A percentile compares a stretch with the other conserved stretches of the same genome.
phyloP scores from a whole-genome alignment of 2,329 filamentous ascomycete species.

The Ambrosiella beaveri region DNA sequence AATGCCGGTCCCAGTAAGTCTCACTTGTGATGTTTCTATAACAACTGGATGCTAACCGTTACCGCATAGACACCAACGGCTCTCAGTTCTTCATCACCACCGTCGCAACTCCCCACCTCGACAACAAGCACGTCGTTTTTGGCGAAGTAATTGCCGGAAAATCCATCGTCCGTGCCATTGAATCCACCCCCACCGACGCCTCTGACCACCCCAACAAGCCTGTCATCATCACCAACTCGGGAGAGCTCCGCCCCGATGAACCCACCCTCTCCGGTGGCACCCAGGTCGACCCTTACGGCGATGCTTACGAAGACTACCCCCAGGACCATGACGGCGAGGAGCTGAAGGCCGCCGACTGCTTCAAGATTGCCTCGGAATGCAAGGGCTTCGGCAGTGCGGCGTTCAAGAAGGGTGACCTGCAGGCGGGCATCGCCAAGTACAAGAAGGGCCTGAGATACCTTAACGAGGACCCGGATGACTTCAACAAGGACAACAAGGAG shows the following conservation, averaged over 20 bases:
- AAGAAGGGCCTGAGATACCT: conserved; percentile 82
- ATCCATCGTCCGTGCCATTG: conserved; percentile 74
- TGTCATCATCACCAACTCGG: conserved; percentile 64
- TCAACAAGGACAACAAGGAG: conserved; percentile 53
- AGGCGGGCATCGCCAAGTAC: conserved; percentile 72
- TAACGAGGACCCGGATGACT: conserved; percentile 57
- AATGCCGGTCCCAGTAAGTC: conserved; percentile 75
- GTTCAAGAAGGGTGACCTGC: conserved; percentile 62
- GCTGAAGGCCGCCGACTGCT: conserved; percentile 38
- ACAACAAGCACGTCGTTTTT: conserved; percentile 94
- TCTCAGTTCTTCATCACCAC: conserved; percentile 98
- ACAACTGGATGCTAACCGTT: background rate
- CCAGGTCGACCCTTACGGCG: conserved; percentile 62
- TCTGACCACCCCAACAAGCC: conserved; percentile 65
- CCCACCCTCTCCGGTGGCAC: conserved; percentile 51
- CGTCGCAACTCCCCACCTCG: conserved; percentile 81
- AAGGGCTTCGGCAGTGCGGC: conserved; percentile 88
- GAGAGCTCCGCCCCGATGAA: conserved; percentile 59
- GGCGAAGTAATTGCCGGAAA: conserved; percentile 88
- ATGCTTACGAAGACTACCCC: conserved; percentile 89
- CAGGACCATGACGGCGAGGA: conserved; percentile 52
- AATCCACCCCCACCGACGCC: conserved; percentile 58
- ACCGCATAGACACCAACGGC: conserved; percentile 61
- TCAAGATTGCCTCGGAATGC: conserved; percentile 65
- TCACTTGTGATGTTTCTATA: background rate